Base-by-base conservation (phyloP, 1,284 basidiomycete species). In the Phlebopus sp. region DNA sequence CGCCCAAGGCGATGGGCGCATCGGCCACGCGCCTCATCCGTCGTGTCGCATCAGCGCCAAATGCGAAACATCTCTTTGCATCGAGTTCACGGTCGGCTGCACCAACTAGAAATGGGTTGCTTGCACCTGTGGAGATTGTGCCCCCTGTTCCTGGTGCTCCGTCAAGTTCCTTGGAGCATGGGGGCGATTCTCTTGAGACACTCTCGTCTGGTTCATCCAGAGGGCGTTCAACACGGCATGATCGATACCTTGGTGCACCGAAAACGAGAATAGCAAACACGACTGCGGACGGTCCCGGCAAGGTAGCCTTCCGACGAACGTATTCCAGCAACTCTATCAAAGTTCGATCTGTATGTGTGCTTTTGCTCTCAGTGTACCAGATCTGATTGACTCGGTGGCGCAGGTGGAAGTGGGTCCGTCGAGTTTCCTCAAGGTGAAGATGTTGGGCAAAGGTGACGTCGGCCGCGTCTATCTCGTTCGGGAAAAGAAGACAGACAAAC, bases 291-390 rank as follows among this genome's bases (percentile, higher is more conserved):
- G 73, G 73, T 6, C 78, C 81, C 30, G 77, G 81, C 51, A 82
- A 85, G 69, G 69, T 79, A 49, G 82, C 89, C 27, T 98, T 98
- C 71, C 80, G 92, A 53, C 73, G 96, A 59, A 98, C 96, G 37
- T 99, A 99, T 69, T 95, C 91, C 39, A 94, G 91, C 66, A 97
- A 97, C 70, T 97, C 93, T 36, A 97, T 99, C 75, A 97, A 97
- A 75, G 86, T 96, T 59, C 79, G 86, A 66, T 79, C 86, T 68
- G 90, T 91, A 68, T 69, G 84, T 72, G 46, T 37, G 39, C 44
- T 37, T 25, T 35, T 34, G 27, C 50, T 38, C 35, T 37, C 36
- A 15, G 39, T 45, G 46, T 37, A 15, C 17, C 35, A 14, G 11
- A 21, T 19, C 3, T 11, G 8, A 18, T 35, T 36, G 23, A 9